phyloP scores from a whole-genome alignment of 1,139 yeast genomes.

The Pichia sp. region DNA sequence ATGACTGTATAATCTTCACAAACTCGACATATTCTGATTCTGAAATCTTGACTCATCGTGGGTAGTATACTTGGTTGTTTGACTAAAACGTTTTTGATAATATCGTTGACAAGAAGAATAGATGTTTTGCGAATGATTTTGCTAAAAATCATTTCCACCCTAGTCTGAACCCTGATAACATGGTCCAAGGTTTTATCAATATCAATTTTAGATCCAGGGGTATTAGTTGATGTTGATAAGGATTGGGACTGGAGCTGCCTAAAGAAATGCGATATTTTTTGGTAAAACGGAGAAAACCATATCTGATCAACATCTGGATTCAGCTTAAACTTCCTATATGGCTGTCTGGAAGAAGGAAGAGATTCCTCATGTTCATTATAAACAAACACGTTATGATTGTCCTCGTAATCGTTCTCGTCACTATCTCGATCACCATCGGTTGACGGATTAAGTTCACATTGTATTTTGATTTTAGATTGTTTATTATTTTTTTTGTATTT shows the following conservation, averaged over 20 bases:
- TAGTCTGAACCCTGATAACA: too few relatives aligned
- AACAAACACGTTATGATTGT: background rate
- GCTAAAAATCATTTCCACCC: background rate
- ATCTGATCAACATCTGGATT: background rate
- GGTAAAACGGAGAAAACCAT: background rate
- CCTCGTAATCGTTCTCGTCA: background rate
- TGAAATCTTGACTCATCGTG: background rate
- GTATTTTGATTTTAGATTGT: too few relatives aligned
- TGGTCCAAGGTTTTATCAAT: too few relatives aligned
- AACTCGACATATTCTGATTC: slow-evolving; percentile 4
- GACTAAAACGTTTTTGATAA: slow-evolving; percentile 5
- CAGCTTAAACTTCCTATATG: background rate
- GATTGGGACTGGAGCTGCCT: too few relatives aligned
- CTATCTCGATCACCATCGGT: background rate
- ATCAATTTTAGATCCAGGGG: too few relatives aligned
- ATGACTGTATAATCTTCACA: slow-evolving; percentile 5
- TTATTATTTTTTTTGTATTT: too few relatives aligned
- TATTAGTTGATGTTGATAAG: too few relatives aligned
- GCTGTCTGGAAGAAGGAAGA: background rate
- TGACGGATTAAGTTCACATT: too few relatives aligned
- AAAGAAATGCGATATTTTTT: too few relatives aligned
- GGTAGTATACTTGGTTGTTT: slow-evolving; percentile 7
- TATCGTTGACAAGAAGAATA: slow-evolving; percentile 4
- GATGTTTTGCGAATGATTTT: slow-evolving; percentile 1
- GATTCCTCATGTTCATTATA: background rate